Conservation (phyloP, 305 asterid genomes). For the Fraxinus ornus region DNA sequence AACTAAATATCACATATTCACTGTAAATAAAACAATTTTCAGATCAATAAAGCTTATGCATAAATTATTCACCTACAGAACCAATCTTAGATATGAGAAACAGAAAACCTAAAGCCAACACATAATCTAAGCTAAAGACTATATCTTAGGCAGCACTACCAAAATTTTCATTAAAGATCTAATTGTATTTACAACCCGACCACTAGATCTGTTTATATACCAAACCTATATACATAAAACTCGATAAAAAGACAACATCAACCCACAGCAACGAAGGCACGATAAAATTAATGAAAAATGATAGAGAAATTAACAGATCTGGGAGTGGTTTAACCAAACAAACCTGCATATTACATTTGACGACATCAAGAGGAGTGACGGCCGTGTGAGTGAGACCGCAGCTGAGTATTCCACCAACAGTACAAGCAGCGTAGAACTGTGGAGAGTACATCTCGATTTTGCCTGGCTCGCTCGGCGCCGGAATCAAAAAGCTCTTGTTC, state of each 20-base stretch:
- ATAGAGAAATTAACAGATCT: constrained; percentile 34
- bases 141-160: background rate
- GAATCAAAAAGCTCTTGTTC: constrained; percentile 47
- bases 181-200: background rate
- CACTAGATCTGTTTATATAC: constrained; percentile 18
- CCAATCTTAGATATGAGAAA: background rate
- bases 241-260: constrained; percentile 7
- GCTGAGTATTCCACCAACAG: constrained; percentile 85
- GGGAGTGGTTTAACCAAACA: background rate
- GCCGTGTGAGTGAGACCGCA: constrained; percentile 95
- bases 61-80: background rate
- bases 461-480: constrained; percentile 71
- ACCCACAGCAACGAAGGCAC: background rate
- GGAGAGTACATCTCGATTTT: constrained; percentile 87
- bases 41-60: background rate
- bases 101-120: background rate
- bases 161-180: background rate
- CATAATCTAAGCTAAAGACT: background rate
- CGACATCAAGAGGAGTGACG: constrained; percentile 95
- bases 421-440: constrained; percentile 79
- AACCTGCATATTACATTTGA: constrained; percentile 98
- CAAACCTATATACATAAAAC: background rate
- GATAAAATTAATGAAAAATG: background rate
- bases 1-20: background rate
- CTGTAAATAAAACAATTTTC: background rate